Base-by-base conservation (phyloP, 768 basidiomycete species). In the Tylopilus cervinicoccineus region DNA sequence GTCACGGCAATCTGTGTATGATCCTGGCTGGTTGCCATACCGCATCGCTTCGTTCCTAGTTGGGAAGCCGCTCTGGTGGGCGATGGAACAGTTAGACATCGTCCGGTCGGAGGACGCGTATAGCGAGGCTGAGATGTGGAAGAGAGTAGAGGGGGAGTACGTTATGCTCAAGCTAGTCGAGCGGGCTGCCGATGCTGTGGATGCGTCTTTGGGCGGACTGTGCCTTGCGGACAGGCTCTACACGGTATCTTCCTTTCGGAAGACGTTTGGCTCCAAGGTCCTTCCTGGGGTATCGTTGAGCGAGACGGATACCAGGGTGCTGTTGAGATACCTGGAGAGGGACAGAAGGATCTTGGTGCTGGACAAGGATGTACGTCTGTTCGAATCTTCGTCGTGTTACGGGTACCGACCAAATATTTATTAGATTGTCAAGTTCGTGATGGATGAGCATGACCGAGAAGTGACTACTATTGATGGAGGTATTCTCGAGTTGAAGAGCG, bases 41-140 rank as follows among this genome's bases (percentile, higher is more conserved):
- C 81, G 87, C 17, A 73, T 90, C 43, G 86, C 79, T 3, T 75
- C 85, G 10, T 85, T 77, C 48, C 70, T 92, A 8, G 75, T 93
- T 7, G 88, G 83, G 7, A 82, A 80, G 57, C 90, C 91, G 3
- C 70, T 93, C 2, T 90, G 85, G 86, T 93, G 91, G 91, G 83
- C 85, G 3, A 76, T 93, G 48, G 82, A 86, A 52, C 88, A 88
- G 53, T 71, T 84, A n/a, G 84, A 81, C 22, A 68, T 93, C 4
- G 79, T 87, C 7, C 79, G 78, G 17, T 60, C 69, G 3, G 85
- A 88, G 39, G 84, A 86, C 22, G 70, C 66, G 26, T 69, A 74
- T 22, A 69, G 69, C 32, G 73, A 76, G 32, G 58, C 60, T 7
- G 71, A 75, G 45, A 65, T 71, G 47, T 81, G 80, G 84, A 71